Base-by-base conservation (phyloP, 345 rosid genomes). In the Lepidium didymum region DNA sequence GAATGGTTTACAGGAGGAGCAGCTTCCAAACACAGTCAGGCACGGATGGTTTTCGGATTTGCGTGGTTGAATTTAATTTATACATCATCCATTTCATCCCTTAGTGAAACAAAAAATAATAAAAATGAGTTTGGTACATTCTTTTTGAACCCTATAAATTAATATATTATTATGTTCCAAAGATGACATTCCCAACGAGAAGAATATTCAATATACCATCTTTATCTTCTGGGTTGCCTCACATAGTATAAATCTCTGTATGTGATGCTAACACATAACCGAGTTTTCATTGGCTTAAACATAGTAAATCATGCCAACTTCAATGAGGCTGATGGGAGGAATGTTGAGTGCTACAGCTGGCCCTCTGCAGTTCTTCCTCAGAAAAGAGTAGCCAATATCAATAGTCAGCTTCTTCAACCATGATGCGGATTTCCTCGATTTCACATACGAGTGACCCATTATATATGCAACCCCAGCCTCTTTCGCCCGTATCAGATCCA, bases 221-320 rank as follows among this genome's bases (percentile, higher is more conserved):
- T 31, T 52, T 31, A 4, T 31, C 37, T 51, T 29, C 18, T 27
- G 31, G 31, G 6, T 27, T 27, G 31, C 31, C 31, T 4, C 27
- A n/a, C n/a, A n/a, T n/a, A n/a, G n/a, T n/a, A n/a, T n/a, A n/a
- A 1, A 19, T 19, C 33, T 29, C 7, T 29, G 33, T 3, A 19
- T 16, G 36, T 36, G 29, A 56, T 56, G 44, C 6, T 19, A 29
- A 56, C 41, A 35, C 50, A 15, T 36, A 25, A 29, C 33, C 0
- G 40, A 59, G 11, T 43, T 8, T 46, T 13, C 11, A 55, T 16
- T 10, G 67, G 42, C 61, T 52, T 85, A 92, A 31, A 92, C 96
- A 79, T 89, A 81, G 78, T 92, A 92, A 61, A 89, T 87, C 95
- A 92, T 87, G 56, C 98, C 98, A 38, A 92, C 96, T 86, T 92